Evolutionary conservation across 768 basidiomycete genomes (phyloP).

Genomic region (Tulasnella sp.): DNA sequence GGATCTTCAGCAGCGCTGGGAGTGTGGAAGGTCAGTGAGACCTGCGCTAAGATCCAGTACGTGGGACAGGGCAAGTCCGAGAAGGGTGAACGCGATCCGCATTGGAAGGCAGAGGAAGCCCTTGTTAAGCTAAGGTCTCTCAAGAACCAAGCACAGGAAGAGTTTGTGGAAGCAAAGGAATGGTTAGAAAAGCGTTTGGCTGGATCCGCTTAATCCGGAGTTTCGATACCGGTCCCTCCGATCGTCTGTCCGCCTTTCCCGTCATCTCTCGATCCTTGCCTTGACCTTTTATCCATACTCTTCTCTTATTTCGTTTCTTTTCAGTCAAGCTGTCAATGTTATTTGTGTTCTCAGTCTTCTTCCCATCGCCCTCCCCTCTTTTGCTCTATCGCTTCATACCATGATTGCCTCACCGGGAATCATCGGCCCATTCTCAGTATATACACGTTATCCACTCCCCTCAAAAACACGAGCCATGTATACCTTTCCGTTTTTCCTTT

Average conservation of each 20-base stretch:
- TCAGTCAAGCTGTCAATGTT: neutral
- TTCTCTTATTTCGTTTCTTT: neutral
- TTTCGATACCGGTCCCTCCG: neutral
- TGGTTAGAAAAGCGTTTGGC: conserved; percentile 43
- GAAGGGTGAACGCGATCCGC: no score
- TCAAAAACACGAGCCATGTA: neutral
- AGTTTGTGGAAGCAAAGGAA: conserved; percentile 55
- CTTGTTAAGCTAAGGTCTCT: conserved; percentile 45
- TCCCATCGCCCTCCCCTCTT: neutral
- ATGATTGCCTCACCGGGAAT: no score
- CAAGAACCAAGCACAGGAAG: conserved; percentile 47
- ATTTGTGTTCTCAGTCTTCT: neutral
- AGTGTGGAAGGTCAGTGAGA: conserved; percentile 61
- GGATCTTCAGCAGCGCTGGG: conserved; percentile 48
- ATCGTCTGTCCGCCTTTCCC: neutral
- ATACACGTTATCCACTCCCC: neutral
- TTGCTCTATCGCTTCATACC: no score
- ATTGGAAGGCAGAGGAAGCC: conserved; percentile 46
- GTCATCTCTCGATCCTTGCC: neutral
- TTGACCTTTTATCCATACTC: neutral
- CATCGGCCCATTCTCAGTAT: neutral
- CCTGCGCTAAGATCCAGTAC: conserved; percentile 88
- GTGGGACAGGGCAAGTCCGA: conserved; percentile 62
- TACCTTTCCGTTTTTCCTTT: neutral
- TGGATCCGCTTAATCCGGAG: neutral